Evolutionary conservation across 2,329 filamentous ascomycete species (phyloP).

Genomic region (Exophiala spinifera): DNA sequence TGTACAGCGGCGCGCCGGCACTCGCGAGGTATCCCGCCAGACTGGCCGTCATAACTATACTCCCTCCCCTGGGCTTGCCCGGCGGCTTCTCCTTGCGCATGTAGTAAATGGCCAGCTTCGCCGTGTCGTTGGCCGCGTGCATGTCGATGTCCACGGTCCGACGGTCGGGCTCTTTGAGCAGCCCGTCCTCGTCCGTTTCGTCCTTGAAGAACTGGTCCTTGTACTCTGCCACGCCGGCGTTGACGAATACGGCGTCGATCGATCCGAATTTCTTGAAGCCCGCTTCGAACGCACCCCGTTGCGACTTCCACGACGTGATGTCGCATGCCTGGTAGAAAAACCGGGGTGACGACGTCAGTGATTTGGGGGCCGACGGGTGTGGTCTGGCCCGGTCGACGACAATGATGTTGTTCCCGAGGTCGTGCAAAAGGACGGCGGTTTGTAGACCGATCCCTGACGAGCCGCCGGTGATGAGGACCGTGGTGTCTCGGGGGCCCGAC

Average conservation of each 20-base stretch:
- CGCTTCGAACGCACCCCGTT: conserved; percentile 45
- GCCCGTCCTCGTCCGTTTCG: conserved; percentile 39
- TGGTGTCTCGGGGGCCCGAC: conserved; percentile 24
- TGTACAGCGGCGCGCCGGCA: conserved; percentile 48
- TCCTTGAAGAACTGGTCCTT: conserved; percentile 51
- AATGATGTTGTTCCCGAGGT: conserved; percentile 41
- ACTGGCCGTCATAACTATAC: conserved; percentile 49
- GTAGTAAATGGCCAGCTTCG: conserved; percentile 49
- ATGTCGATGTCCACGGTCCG: conserved; percentile 47
- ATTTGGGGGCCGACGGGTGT: conserved; percentile 30
- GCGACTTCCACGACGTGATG: conserved; percentile 46
- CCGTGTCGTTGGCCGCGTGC: conserved; percentile 46
- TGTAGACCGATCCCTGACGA: conserved; percentile 42
- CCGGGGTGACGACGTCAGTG: conserved; percentile 30
- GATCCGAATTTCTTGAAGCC: conserved; percentile 42
- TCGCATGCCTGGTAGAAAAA: conserved; percentile 43
- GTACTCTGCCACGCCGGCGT: conserved; percentile 49
- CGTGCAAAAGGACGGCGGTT: conserved; percentile 40
- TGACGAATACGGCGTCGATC: conserved; percentile 49
- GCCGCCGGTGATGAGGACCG: conserved; percentile 40
- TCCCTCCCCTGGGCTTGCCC: conserved; percentile 38
- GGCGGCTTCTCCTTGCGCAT: conserved; percentile 35
- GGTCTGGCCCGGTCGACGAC: conserved; percentile 38
- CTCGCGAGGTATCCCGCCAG: conserved; percentile 50
- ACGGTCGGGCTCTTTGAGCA: conserved; percentile 47